Base-by-base conservation (phyloP, 306 rosid species). In the Geum urbanum region DNA sequence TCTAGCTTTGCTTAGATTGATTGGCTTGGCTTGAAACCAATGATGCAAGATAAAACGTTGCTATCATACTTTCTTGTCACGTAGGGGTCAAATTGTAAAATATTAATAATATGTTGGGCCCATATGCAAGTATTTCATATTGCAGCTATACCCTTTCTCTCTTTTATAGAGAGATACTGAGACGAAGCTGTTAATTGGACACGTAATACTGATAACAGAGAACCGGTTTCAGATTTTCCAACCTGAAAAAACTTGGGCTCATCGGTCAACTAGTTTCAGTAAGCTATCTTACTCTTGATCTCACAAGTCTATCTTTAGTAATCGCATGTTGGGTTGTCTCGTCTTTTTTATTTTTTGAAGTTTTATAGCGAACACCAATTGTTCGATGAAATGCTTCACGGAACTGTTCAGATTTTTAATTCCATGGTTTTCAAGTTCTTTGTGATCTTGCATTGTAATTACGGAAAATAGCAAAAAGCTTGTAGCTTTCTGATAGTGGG, bases 371-470 rank as follows among this genome's bases (percentile, higher is more conserved):
- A 43, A 43, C 55, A 45, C 55, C 24, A 20, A 10, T 0, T 76
- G 71, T 76, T 45, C 45, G 79, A 76, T n/a, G 43, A 62, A 76
- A 52, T 8, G 37, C 75, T 20, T 61, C 44, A 32, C 4, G 27
- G 58, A 45, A 44, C 57, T 8, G 32, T 51, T 59, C 35, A 15
- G 16, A 27, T 5, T 6, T 27, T 1, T 3, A 15, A 7, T 11
- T 41, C 11, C 35, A 39, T 9, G 18, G 54, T 59, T 71, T 47
- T 51, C 32, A 41, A 24, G 45, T 41, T 16, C 46, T 50, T 9
- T 10, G 24, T 49, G 27, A 49, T 27, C 9, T 32, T 67, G n/a
- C 5, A 2, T 46, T 67, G 35, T 39, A 62, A 1, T 48, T 48
- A 48, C 52, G 43, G 9, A 11, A 32, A 57, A 14, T 10, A 27